Base-by-base conservation (phyloP, 176 grass and related monocot species). In the Echinochloa phyllopogon region DNA sequence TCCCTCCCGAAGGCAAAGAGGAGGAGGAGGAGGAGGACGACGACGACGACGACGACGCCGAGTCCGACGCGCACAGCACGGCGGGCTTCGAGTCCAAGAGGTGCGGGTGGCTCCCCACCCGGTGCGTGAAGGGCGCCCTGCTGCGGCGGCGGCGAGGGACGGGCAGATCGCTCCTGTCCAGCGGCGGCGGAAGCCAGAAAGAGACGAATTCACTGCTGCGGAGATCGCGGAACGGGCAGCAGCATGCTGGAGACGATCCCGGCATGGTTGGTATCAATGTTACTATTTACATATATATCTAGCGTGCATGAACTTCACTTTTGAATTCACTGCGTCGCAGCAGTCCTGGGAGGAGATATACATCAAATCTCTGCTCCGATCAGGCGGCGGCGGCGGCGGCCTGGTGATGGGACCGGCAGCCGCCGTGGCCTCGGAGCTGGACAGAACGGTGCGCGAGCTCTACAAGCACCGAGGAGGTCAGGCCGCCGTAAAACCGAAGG, bases 311-410 rank as follows among this genome's bases (percentile, higher is more conserved):
- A 4, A 6, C 14, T n/a, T 72, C 40, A 42, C 82, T 24, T 43
- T 11, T 0, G 11, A 75, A 65, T 55, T 43, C n/a, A n/a, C 61
- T 50, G 37, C 14, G 18, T 76, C 49, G 81, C 89, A 95, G 96
- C 69, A 83, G 55, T 92, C 89, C 4, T 95, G 89, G 96, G 91
- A 94, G 65, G 89, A 90, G 50, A 73, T 84, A 74, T 90, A 95
- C 70, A 72, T 90, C 44, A 90, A 93, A 39, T 88, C 85, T 7
- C 83, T 90, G 48, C 72, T 73, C 50, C 77, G 69, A 42, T 65
- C 87, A 9, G 77, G 43, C 8, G 52, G 65, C 36, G 50, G 12
- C 27, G 77, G 55, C 29, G 48, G 13, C 23, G 78, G 75, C 18
- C 15, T 57, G 8, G 72, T 27, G 66, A 60, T 66, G 77, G 65